Base-by-base conservation (phyloP, 148 eudicot species). In the Pharnaceum exiguum region DNA sequence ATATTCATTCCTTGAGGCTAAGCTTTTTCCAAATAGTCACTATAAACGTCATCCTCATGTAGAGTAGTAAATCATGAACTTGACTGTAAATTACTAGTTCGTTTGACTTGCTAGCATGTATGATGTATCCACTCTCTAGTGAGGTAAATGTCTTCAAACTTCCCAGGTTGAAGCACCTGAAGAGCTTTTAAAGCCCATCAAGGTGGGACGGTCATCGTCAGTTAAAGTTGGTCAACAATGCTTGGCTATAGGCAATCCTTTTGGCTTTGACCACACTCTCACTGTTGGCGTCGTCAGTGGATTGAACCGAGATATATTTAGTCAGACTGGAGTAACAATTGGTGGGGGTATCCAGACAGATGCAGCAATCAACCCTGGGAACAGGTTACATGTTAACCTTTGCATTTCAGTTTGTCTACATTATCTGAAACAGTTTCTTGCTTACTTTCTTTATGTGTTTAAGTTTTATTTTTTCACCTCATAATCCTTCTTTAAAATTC, bases 291-390 rank as follows among this genome's bases (percentile, higher is more conserved):
- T 94, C 36, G 75, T 94, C 35, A 94, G 99, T 75, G 99, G 99
- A 47, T 66, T 94, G 25, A 84, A 94, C 60, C 86, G 99, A 36
- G 96, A 94, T 68, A 94, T 94, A 69, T 80, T 82, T 71, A 94
- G 96, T 77, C 89, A 89, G 78, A 78, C 89, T 30, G 99, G 99
- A 58, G 89, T 89, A 57, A 94, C 99, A 3, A 84, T 94, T 68
- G 95, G 99, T 51, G 99, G 96, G 2, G 99, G 96, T 28, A 84
- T 94, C 68, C 99, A 94, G 77, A 94, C 99, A 60, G 99, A 94
- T 73, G 99, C 99, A 58, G 96, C 99, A 39, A 94, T 94, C 54
- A 94, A 94, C 66, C 99, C 99, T 49, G 99, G 99, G 59, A 94
- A 94, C 75, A 93, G 99, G 99, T 88, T 47, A 15, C 27, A 43